phyloP scores from a whole-genome alignment of 73 alveolate species.

The Tetrahymena borealis region DNA sequence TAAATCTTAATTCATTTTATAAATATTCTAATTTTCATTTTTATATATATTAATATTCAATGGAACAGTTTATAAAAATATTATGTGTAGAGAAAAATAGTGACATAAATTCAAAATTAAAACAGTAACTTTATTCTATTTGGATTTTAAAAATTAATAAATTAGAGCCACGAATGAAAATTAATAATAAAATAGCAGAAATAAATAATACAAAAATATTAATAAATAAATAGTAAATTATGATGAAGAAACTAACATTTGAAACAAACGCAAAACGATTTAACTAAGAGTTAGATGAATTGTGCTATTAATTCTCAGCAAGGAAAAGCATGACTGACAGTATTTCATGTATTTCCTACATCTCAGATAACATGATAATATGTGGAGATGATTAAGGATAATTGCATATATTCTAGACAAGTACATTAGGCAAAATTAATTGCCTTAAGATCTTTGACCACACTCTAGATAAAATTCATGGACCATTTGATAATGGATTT shows the following conservation, averaged over 20 bases:
- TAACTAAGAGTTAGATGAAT: background rate
- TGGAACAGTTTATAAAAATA: too few relatives aligned
- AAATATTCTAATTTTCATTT: too few relatives aligned
- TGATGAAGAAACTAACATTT: background rate
- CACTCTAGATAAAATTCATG: background rate
- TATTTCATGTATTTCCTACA: background rate
- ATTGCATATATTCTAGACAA: background rate
- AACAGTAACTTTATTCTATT: too few relatives aligned
- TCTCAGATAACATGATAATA: background rate
- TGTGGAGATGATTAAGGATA: background rate
- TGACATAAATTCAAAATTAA: too few relatives aligned
- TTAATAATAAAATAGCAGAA: background rate
- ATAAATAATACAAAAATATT: too few relatives aligned
- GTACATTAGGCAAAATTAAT: background rate
- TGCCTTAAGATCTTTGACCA: background rate
- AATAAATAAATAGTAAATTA: too few relatives aligned
- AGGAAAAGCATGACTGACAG: background rate
- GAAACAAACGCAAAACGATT: background rate
- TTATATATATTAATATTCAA: too few relatives aligned
- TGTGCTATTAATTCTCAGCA: background rate
- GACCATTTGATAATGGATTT: background rate
- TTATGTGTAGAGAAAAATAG: too few relatives aligned
- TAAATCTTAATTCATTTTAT: too few relatives aligned
- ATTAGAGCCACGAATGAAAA: background rate
- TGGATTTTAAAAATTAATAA: too few relatives aligned